Evolutionary conservation across 2,329 filamentous ascomycete species (phyloP).

Genomic region (Claviceps sp.): DNA sequence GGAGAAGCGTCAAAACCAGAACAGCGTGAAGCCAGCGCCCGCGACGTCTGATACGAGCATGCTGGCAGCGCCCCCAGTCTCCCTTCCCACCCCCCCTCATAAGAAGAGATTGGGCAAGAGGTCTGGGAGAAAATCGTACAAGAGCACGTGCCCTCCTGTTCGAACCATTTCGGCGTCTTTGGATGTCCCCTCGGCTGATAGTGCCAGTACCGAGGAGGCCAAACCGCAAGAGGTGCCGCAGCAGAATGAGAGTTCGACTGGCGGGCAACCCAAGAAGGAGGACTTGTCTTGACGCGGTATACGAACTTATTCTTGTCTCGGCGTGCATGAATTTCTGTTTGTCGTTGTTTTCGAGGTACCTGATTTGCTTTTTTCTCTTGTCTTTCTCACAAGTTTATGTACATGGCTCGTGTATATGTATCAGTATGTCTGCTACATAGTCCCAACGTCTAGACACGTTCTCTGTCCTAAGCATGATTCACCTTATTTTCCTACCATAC

Average conservation of each 20-base stretch:
- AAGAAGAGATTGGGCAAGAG: constrained; percentile 17
- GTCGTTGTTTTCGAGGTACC: background rate
- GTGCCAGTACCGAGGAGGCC: constrained; percentile 17
- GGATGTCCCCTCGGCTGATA: constrained; percentile 17
- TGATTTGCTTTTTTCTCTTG: background rate
- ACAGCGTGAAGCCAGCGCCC: constrained; percentile 5
- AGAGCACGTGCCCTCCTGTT: background rate
- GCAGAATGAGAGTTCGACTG: constrained; percentile 22
- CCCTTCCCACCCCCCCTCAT: constrained; percentile 21
- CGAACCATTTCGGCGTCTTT: constrained; percentile 20
- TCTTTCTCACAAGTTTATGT: background rate
- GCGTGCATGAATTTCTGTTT: background rate
- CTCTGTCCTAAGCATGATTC: too few relatives aligned
- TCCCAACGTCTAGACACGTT: too few relatives aligned
- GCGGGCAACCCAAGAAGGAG: constrained; percentile 19
- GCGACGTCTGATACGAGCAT: constrained; percentile 13
- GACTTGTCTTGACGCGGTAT: constrained; percentile 15
- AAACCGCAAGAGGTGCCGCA: constrained; percentile 24
- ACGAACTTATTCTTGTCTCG: background rate
- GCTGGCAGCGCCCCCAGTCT: constrained; percentile 26
- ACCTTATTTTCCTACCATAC: too few relatives aligned
- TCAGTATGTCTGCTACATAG: too few relatives aligned
- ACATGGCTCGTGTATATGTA: background rate
- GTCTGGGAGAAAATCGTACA: background rate
- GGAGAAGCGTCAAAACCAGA: constrained; percentile 6